Conservation (phyloP, 176 grass and related monocot genomes). For the Olyra latifolia region DNA sequence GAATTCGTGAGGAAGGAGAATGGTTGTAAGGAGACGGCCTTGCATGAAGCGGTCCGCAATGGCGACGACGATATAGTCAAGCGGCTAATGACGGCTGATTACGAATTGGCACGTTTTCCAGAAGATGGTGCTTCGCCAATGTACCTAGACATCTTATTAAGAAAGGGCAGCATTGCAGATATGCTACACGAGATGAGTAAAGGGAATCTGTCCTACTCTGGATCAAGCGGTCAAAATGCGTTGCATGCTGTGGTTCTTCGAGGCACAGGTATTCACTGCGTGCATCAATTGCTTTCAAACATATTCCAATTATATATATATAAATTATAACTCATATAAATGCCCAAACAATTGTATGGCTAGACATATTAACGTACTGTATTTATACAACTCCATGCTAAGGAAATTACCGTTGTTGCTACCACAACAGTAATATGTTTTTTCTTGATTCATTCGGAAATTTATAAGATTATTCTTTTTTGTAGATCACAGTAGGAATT, state of each 20-base stretch:
- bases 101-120: not conserved
- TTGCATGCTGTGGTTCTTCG: not conserved
- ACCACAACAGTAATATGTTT: no score
- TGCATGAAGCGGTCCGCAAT: not conserved
- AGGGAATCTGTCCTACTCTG: not conserved
- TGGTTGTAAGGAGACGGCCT: not conserved
- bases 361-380: no score
- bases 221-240: constrained; percentile 1
- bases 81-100: not conserved
- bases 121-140: not conserved
- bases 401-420: no score
- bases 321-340: no score
- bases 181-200: not conserved
- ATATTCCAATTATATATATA: no score
- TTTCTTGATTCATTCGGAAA: no score
- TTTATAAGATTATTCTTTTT: no score
- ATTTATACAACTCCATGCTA: no score
- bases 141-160: not conserved
- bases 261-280: not conserved
- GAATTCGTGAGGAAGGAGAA: not conserved
- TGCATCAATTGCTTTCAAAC: no score
- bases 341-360: no score
- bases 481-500: no score
- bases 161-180: fast-evolving
- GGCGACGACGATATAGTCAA: not conserved